Evolutionary conservation across 2,329 filamentous ascomycete species (phyloP).

Genomic region (Aspergillus calidoustus): DNA sequence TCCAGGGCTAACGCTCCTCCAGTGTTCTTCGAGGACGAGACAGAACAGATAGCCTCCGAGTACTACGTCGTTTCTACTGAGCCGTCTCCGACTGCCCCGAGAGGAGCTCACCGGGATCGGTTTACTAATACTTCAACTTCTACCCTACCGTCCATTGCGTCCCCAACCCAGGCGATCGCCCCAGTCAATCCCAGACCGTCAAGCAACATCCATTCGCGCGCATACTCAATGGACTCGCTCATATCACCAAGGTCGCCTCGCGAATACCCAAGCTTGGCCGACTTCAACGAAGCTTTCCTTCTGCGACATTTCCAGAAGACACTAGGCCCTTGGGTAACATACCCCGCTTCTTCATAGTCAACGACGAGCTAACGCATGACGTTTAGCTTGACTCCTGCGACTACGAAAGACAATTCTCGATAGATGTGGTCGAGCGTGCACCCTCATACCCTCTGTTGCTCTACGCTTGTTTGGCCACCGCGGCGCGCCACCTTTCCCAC

Average conservation of each 20-base stretch:
- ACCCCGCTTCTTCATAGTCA: background rate
- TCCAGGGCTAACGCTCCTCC: slow-evolving; percentile 5
- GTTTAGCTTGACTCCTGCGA: slow-evolving; percentile 39
- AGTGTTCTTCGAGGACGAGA: slow-evolving; percentile 44
- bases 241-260: slow-evolving; percentile 25
- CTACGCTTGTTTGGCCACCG: slow-evolving; percentile 40
- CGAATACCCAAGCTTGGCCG: slow-evolving; percentile 31
- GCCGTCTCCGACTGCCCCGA: slow-evolving; percentile 22
- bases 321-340: slow-evolving; percentile 37
- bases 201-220: slow-evolving; percentile 20
- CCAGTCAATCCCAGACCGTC: slow-evolving; percentile 11
- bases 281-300: slow-evolving; percentile 39
- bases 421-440: slow-evolving; percentile 37
- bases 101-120: slow-evolving; percentile 31
- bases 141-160: slow-evolving; percentile 26
- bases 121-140: slow-evolving; percentile 31
- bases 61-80: slow-evolving; percentile 36
- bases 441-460: slow-evolving; percentile 36
- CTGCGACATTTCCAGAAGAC: slow-evolving; percentile 39
- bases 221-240: slow-evolving; percentile 26
- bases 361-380: slow-evolving; percentile 17
- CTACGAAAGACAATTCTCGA: slow-evolving; percentile 36
- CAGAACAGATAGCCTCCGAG: slow-evolving; percentile 40
- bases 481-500: slow-evolving; percentile 39
- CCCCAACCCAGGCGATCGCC: slow-evolving; percentile 22